Base-by-base conservation (phyloP, 176 grass and related monocot species). In the Cenchrus fungigraminus region DNA sequence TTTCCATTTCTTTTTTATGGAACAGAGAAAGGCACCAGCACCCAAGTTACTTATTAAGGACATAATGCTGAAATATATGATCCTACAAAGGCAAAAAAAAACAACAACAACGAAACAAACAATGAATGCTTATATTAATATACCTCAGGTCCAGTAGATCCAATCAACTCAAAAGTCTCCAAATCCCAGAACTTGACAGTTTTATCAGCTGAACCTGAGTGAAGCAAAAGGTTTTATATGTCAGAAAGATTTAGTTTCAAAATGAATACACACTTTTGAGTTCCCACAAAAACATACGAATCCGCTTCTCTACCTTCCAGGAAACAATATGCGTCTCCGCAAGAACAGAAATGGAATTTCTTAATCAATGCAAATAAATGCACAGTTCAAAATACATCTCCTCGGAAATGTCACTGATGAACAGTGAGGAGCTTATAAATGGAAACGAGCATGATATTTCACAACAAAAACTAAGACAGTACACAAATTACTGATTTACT, bases 161-260 rank as follows among this genome's bases (percentile, higher is more conserved):
- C 93, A 87, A 98, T 98, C 73, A 95, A 84, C 78, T 98, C 96
- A 87, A 98, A 98, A 12, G 96, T 94, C 87, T 95, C 96, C 83
- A 98, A 80, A 92, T 98, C 96, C 96, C 96, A 98, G 55, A 95
- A 98, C 83, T 98, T 98, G 68, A 98, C 91, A 68, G 96, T 98
- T 92, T 79, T 95, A 85, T 98, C 96, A 75, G 91, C 87, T 80
- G 96, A 98, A 85, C 96, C 93, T 95, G 91, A 82, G 54, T 85
- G 68, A 80, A 29, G 22, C 69, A 76, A 87, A 3, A 14, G 62
- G 83, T 42, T 62, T 80, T 58, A 84, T 58, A 82, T 75, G 50
- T 82, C 72, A 79, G 2, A 46, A 60, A 87, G 44, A 78, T 69
- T 19, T 58, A 86, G 34, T 84, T 50, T 60, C 64, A 82, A 80